Base-by-base conservation (phyloP, 176 grass and related monocot species). In the Aegilops tauschii region DNA sequence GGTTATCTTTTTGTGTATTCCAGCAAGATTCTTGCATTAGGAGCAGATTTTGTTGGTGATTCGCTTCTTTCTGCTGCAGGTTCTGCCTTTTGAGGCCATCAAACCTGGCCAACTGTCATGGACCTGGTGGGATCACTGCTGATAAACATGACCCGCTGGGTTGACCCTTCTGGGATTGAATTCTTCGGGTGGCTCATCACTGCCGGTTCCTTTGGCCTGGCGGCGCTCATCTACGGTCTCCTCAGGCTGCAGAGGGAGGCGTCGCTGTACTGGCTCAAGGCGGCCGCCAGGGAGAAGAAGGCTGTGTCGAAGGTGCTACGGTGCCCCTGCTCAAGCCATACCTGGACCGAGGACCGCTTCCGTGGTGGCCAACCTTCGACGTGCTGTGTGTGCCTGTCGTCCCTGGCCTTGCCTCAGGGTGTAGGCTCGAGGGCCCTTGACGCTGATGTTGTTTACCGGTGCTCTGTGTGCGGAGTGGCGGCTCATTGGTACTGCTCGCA, bases 251-350 rank as follows among this genome's bases (percentile, higher is more conserved):
- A 98, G 86, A 90, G 84, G 56, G 91, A 87, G 74, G 93, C 88
- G 6, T 93, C 86, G 29, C 85, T 92, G 5, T 95, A 91, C 68
- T 98, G 96, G 93, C 76, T 87, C 56, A 98, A 94, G 81, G 85
- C 82, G 27, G 89, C 95, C 3, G 92, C 91, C 40, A 91, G 84
- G 81, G 91, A 93, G 92, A 95, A 91, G 81, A 88, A 65, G 44
- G 91, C 89, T 3, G 82, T 73, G 23, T 82, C 83, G 32, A 85
- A 90, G 81, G 61, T 42, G 6, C 73, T 86, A 71, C 86, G 82
- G 64, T 94, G 93, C 63, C 96, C 91, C 44, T 92, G 83, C 80
- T 95, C 93, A 30, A 34, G 78, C n/a, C 96, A 98, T 82, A 77
- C 86, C 5, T 98, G 93, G 96, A 45, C 74, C 1, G 84, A 89